A percentile compares a stretch with the other conserved stretches of the same genome.
Evolutionary conservation across 352 stramenopile species (phyloP).

Genomic region (Bremia lactucae): DNA sequence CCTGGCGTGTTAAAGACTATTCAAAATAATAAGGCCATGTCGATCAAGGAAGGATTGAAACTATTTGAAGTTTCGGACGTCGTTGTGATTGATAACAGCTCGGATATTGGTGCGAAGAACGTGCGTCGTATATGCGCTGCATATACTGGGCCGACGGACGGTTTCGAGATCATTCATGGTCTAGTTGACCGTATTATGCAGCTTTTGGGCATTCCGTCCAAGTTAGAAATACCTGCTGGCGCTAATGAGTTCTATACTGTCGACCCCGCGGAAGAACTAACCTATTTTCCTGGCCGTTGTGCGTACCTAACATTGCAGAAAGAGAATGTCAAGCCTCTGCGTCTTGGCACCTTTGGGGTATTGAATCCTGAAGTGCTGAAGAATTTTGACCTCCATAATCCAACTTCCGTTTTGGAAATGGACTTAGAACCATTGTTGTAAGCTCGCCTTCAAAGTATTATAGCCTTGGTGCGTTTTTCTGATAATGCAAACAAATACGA

Average conservation of each 20-base stretch:
- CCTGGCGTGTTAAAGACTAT: conserved; percentile 98
- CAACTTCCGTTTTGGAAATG: conserved; percentile 94
- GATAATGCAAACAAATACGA: too few relatives aligned
- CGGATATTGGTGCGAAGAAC: conserved; percentile 94
- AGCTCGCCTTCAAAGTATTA: conserved; percentile 14
- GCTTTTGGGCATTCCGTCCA: conserved; percentile 87
- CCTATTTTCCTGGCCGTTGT: conserved; percentile 95
- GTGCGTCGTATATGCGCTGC: conserved; percentile 90
- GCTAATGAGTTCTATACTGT: conserved; percentile 73
- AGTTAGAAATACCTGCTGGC: conserved; percentile 52
- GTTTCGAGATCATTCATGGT: conserved; percentile 99
- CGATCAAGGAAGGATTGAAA: conserved; percentile 95
- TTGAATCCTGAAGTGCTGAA: conserved; percentile 96
- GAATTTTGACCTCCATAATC: conserved; percentile 97
- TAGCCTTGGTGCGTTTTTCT: too few relatives aligned
- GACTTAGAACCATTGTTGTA: conserved; percentile 96
- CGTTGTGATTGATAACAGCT: conserved; percentile 89
- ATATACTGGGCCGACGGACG: conserved; percentile 94
- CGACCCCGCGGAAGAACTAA: conserved; percentile 43
- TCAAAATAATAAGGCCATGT: conserved; percentile 96
- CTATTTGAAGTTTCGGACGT: conserved; percentile 99
- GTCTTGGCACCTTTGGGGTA: conserved; percentile 95
- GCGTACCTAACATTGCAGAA: conserved; percentile 90
- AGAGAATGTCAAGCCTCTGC: conserved; percentile 48
- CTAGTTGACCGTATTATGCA: conserved; percentile 98